These are phyloP conservation scores for Pythium vanterpoolii DNA, from an alignment of 352 stramenopile species.

Conservation along the genomic window DNA sequence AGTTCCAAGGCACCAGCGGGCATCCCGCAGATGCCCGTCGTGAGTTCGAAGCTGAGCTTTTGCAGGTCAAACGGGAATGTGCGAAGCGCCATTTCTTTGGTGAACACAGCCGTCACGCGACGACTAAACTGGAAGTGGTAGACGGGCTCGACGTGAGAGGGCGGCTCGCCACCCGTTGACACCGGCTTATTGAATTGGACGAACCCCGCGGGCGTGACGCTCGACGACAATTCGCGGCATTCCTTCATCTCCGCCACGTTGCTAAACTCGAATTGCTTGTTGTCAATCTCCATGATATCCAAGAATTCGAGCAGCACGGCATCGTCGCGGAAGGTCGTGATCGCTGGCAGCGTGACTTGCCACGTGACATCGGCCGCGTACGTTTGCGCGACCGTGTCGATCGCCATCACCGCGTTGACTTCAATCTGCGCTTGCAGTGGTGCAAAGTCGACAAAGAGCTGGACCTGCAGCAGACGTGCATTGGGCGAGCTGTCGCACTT, in stretches of 20 bases:
- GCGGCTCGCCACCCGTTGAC: neutral
- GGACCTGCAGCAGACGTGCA: neutral
- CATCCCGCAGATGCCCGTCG: constrained; percentile 10
- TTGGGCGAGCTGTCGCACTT: no score
- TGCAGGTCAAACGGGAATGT: constrained; percentile 62
- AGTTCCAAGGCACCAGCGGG: constrained; percentile 12
- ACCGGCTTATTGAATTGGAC: neutral
- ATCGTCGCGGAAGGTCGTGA: constrained; percentile 34
- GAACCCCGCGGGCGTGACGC: constrained; percentile 5
- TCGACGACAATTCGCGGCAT: constrained; percentile 12
- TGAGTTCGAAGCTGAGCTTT: constrained; percentile 48
- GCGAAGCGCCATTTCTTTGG: constrained; percentile 48
- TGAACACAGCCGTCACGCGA: constrained; percentile 41
- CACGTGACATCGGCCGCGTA: constrained; percentile 34
- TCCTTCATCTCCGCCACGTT: constrained; percentile 24
- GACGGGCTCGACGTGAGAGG: neutral
- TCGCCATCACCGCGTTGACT: constrained; percentile 22
- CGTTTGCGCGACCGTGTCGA: constrained; percentile 30
- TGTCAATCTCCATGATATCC: constrained; percentile 29
- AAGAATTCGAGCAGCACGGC: constrained; percentile 27
- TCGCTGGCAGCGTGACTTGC: constrained; percentile 23
- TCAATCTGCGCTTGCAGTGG: constrained; percentile 24
- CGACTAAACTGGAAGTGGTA: constrained; percentile 37
- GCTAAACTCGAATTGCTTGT: constrained; percentile 28
- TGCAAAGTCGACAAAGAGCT: constrained; percentile 24